Base-by-base conservation (phyloP, 306 rosid species). In the Pueraria montana region DNA sequence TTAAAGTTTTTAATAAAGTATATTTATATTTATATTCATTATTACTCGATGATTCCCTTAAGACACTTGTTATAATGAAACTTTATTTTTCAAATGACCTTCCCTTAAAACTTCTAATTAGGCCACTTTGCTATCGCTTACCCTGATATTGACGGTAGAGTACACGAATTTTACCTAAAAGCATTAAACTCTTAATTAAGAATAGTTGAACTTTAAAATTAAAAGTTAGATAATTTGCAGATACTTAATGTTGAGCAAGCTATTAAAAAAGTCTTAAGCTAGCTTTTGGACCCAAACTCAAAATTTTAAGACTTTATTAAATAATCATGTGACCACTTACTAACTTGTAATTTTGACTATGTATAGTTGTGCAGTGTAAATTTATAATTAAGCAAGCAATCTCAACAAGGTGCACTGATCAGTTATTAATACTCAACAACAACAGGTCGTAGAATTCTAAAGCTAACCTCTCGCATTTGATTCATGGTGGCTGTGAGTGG, bases 401-500 rank as follows among this genome's bases (percentile, higher is more conserved):
- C 24, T 52, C 3, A n/a, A 9, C 2, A 52, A 26, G 45, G 77
- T 78, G 70, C 70, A 50, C 11, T 27, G 32, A 7, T 26, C 1
- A 59, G 66, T 17, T 55, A 76, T 75, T 76, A 42, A 82, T 76
- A 68, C 64, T 75, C 17, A 83, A 42, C 81, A 20, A 27, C 23
- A 59, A 50, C 0, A 53, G 26, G 18, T 79, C 38, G 74, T 74
- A 76, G 84, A 80, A 68, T 68, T 80, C 53, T 16, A 59, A 75
- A 82, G 69, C 82, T 75, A 56, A 48, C 62, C 74, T 61, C 52
- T 58, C 75, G 74, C 84, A 80, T 80, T 36, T 38, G 53, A 30
- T 79, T 79, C 67, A 79, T 45, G 49, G 81, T 26, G 52, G 46
- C 56, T 65, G 74, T 79, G 84, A 78, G 8, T 72, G 52, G 23